Evolutionary conservation across 208 protist genomes (phyloP), one percentile per base, ranked within the genome.

Genomic region (Leishmania turanica): DNA sequence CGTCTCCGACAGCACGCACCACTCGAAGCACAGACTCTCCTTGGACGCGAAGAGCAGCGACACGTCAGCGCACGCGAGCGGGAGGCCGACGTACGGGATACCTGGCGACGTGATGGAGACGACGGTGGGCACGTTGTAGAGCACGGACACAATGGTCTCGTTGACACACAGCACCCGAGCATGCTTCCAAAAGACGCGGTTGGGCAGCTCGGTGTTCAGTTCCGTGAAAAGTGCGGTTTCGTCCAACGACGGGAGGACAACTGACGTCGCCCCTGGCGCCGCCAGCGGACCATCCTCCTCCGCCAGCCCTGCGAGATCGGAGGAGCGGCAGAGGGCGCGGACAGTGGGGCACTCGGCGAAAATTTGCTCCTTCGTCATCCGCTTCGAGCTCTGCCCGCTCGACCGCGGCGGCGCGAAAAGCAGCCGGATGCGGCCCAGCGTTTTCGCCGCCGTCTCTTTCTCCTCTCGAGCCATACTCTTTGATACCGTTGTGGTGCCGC

Each of bases 401-500:
- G 73, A 42, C 19, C 60, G 65, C 27, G 72, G 75, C 8, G 87
- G 88, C 8, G 85, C 80, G 54, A 95, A 91, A 45, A 98, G 89
- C 79, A 98, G 84, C 15, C 89, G 90, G 58, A 98, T 91, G 51
- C 95, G 95, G 42, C 94, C 91, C 49, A 98, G 80, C 60, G 92
- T 94, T 80, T 92, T 92, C 1, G 71, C 62, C 0, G 93, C 95
- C 13, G 76, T 42, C 77, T 93, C 92, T 27, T 83, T 80, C 31
- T 84, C 86, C n/a, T 91, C 88, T n/a, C 95, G 90, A 27, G 84
- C 87, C 92, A 98, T 93, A 53, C 88, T 93, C 79, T 98, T 98
- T 34, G 49, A 40, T n/a, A 89, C 56, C 7, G 58, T 5, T 0
- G 49, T 73, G 47, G 42, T 37, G 1, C 34, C 62, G 27, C 13